Evolutionary conservation across 2,329 filamentous ascomycete genomes (phyloP), one percentile per base, ranked within the genome.

Genomic region (Emergomyces orientalis): DNA sequence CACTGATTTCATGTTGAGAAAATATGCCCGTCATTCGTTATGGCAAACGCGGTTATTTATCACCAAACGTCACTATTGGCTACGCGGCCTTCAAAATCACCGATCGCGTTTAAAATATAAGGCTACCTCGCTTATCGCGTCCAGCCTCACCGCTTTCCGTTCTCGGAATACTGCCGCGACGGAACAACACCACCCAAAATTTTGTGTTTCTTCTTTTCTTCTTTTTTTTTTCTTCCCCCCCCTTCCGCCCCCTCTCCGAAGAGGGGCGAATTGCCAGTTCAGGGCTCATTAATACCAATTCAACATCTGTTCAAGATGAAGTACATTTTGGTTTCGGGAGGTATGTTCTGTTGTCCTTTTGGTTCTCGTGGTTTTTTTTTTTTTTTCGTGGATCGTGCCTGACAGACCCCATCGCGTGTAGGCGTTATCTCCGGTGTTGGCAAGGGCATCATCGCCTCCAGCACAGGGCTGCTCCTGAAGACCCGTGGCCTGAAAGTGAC

Each of bases 301-400:
- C 27, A 45, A 32, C 56, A 59, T 30, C 49, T 9, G 19, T 4
- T 69, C 70, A 85, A 79, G 72, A 91, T 91, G 88, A 90, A 90
- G 80, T 90, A 90, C 81, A 86, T 91, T 76, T 81, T 91, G 68
- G 88, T 91, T 69, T 89, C 87, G 69, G 88, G 88, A 82, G 88
- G 88, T 88, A 76, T 78, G 80, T 75, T 56, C 47, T 43, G n/a
- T 56, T 32, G 32, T 7, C 7, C 7, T 32, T 32, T 32, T 25
- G n/a, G 5, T 37, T 39, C 25, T 25, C 59, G 14, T 54, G 4
- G 13, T 66, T 45, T 22, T 32, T 32, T 5, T n/a, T 17, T 25
- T 25, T 51, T 11, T 45, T 27, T 54, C 11, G 25, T 39, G 27
- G 5, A 37, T 25, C 19, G 25, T 39, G 47, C 57, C 39, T 61